These are phyloP conservation scores for Toxicodendron radicans DNA, from an alignment of 345 rosid species.

Conservation along the genomic window DNA sequence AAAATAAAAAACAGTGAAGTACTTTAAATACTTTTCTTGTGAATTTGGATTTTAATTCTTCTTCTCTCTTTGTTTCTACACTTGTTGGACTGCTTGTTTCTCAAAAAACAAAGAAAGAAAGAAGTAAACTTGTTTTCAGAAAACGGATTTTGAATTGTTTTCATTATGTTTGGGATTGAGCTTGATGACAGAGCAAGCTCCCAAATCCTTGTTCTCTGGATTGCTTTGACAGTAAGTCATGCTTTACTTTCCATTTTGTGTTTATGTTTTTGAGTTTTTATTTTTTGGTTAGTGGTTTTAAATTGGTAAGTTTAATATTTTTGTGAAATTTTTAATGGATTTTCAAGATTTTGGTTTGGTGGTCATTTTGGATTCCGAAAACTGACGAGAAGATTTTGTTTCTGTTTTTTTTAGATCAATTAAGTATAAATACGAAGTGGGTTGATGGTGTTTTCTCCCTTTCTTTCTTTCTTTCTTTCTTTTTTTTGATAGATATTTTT, in stretches of 20 bases:
- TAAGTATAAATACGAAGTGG: background rate
- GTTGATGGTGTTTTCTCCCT: background rate
- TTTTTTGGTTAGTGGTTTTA: background rate
- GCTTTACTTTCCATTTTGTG: constrained; percentile 13
- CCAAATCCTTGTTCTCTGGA: constrained; percentile 21
- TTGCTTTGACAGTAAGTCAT: constrained; percentile 34
- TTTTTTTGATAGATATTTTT: background rate
- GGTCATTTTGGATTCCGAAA: constrained; percentile 10
- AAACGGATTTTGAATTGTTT: background rate
- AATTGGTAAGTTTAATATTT: background rate
- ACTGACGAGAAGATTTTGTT: constrained; percentile 1
- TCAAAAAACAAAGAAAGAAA: background rate
- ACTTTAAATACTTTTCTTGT: constrained; percentile 13
- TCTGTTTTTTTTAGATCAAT: background rate
- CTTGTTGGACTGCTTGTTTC: constrained; percentile 5
- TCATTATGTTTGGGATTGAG: constrained; percentile 18
- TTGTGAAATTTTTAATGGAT: background rate
- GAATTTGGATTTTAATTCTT: background rate
- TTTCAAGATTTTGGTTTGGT: background rate
- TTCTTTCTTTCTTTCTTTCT: background rate
- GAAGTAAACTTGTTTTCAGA: background rate
- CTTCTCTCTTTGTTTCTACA: background rate
- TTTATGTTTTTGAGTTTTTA: background rate
- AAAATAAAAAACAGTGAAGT: background rate
- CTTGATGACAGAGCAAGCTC: background rate